Evolutionary conservation across 1,284 basidiomycete species (phyloP).

Genomic region (Inonotus obliquus): DNA sequence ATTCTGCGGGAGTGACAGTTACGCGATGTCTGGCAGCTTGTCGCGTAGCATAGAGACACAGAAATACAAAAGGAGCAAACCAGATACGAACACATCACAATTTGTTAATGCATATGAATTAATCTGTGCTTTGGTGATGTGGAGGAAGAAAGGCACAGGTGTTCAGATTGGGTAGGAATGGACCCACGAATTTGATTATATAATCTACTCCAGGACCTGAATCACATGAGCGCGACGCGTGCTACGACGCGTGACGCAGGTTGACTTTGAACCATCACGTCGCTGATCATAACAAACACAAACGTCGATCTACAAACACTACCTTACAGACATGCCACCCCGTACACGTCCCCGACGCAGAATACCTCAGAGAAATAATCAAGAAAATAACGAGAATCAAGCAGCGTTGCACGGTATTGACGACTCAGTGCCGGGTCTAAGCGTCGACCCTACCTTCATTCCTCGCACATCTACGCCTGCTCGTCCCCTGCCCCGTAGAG

Average conservation of each 20-base stretch:
- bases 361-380: neutral
- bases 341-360: neutral
- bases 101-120: no score
- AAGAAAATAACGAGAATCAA: neutral
- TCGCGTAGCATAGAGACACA: no score
- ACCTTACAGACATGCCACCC: neutral
- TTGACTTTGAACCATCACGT: neutral
- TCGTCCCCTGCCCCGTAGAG: neutral
- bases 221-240: neutral
- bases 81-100: no score
- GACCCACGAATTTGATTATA: neutral
- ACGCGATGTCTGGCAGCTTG: no score
- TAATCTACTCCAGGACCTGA: neutral
- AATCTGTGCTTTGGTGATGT: no score
- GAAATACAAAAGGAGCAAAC: no score
- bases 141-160: no score
- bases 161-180: no score
- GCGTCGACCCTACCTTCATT: neutral
- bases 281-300: neutral
- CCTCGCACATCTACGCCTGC: neutral
- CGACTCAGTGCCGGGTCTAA: neutral
- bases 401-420: neutral
- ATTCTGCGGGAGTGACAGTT: no score
- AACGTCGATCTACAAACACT: neutral
- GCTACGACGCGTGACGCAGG: neutral